Conservation (phyloP, 768 basidiomycete genomes). For the Cubamyces lactineus region DNA sequence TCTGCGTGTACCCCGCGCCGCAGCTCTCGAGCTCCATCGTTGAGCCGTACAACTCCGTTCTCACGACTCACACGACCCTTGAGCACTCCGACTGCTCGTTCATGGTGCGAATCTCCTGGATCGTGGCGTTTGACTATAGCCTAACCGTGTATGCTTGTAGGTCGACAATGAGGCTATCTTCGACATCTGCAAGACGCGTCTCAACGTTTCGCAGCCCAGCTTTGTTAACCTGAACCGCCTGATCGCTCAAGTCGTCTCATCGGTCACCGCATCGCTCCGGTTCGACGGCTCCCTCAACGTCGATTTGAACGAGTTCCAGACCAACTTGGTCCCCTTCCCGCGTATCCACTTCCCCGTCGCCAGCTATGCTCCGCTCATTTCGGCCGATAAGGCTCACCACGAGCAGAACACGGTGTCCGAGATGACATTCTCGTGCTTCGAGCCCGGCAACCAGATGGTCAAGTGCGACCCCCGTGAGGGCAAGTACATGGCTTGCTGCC, state of each 20-base stretch:
- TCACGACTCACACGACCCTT: constrained; percentile 97
- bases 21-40: constrained; percentile 94
- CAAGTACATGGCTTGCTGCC: constrained; percentile 97
- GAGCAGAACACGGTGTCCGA: constrained; percentile 98
- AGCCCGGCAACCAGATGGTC: constrained; percentile 95
- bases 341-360: constrained; percentile 99
- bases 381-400: constrained; percentile 93
- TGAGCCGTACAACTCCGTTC: constrained; percentile 96
- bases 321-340: constrained; percentile 97
- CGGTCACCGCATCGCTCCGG: constrained; percentile 94
- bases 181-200: constrained; percentile 97
- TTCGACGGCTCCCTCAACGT: constrained; percentile 98
- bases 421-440: constrained; percentile 99
- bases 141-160: constrained; percentile 39
- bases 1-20: constrained; percentile 95
- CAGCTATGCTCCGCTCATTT: constrained; percentile 93
- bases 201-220: constrained; percentile 82
- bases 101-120: constrained; percentile 60
- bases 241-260: constrained; percentile 98
- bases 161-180: constrained; percentile 99
- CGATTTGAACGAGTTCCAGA: constrained; percentile 98
- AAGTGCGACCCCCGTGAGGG: constrained; percentile 96
- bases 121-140: neutral
- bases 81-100: constrained; percentile 99
- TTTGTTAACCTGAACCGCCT: constrained; percentile 94